Conservation (phyloP, 352 stramenopile genomes). For the Globisporangium ultimum region DNA sequence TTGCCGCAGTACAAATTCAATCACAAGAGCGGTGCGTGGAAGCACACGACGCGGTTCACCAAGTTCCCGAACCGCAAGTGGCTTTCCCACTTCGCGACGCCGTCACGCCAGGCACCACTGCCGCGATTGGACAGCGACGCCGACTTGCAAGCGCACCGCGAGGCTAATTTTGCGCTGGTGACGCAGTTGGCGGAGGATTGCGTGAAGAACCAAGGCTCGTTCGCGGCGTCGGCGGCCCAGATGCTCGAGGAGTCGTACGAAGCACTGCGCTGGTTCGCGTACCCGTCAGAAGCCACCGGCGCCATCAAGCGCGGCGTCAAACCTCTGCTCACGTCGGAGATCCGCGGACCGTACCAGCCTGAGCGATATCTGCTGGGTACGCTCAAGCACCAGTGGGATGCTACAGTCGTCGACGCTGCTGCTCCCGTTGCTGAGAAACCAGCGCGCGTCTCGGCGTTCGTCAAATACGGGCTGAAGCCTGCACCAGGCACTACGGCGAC, state of each 20-base stretch:
- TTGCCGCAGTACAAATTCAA: slow-evolving; percentile 95
- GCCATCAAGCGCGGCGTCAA: slow-evolving; percentile 80
- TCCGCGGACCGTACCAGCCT: slow-evolving; percentile 49
- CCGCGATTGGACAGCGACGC: slow-evolving; percentile 7
- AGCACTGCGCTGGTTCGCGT: slow-evolving; percentile 70
- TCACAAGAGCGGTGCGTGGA: slow-evolving; percentile 93
- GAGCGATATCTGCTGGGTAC: slow-evolving; percentile 37
- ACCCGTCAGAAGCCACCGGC: slow-evolving; percentile 80
- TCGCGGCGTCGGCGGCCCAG: slow-evolving; percentile 33
- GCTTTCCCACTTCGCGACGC: slow-evolving; percentile 52
- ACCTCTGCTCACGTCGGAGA: slow-evolving; percentile 45
- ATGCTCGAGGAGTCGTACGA: slow-evolving; percentile 54
- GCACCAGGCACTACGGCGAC: slow-evolving; percentile 2
- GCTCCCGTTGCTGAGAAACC: slow-evolving; percentile 6
- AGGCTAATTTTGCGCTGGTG: slow-evolving; percentile 41
- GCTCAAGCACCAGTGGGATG: slow-evolving; percentile 48
- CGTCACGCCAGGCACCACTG: slow-evolving; percentile 19
- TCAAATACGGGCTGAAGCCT: slow-evolving; percentile 12
- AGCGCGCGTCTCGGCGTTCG: slow-evolving; percentile 5
- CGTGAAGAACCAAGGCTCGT: slow-evolving; percentile 17
- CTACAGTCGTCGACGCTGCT: slow-evolving; percentile 6
- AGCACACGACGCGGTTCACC: slow-evolving; percentile 62
- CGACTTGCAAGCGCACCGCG: slow-evolving; percentile 27
- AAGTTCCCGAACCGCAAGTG: slow-evolving; percentile 52
- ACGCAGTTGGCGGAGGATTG: slow-evolving; percentile 23